These are phyloP conservation scores for Naematelia encephala DNA, from an alignment of 768 basidiomycete species.

Conservation along the genomic window DNA sequence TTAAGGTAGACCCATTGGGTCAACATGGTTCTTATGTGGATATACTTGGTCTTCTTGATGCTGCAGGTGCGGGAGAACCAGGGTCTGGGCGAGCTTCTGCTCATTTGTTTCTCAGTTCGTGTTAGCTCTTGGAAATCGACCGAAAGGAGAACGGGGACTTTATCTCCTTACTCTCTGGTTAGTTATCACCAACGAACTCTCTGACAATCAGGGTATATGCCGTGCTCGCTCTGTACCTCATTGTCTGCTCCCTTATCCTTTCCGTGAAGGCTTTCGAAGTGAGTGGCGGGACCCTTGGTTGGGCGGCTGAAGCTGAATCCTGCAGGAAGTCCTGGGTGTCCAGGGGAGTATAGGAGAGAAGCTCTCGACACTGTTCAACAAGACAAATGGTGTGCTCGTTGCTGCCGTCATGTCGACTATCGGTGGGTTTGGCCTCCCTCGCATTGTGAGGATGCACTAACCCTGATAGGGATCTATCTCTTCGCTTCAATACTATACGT, in stretches of 20 bases:
- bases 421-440: constrained; percentile 54
- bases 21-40: constrained; percentile 76
- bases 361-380: constrained; percentile 63
- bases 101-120: constrained; percentile 55
- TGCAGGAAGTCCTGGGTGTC: constrained; percentile 31
- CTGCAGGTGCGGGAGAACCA: constrained; percentile 58
- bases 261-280: constrained; percentile 76
- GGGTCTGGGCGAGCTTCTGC: neutral
- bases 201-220: constrained; percentile 72
- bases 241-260: constrained; percentile 80
- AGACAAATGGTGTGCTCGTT: constrained; percentile 74
- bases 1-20: constrained; percentile 75
- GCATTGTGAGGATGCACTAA: neutral
- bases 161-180: constrained; percentile 36
- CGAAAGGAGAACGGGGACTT: constrained; percentile 74
- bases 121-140: constrained; percentile 72
- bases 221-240: constrained; percentile 73
- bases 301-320: neutral
- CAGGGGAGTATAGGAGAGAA: constrained; percentile 57
- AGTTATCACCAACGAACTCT: constrained; percentile 1
- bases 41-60: constrained; percentile 78
- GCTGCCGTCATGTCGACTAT: constrained; percentile 86
- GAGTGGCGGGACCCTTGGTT: constrained; percentile 41
- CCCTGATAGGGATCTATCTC: constrained; percentile 66
- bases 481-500: constrained; percentile 80